Conservation (phyloP, 2,329 filamentous ascomycete genomes). For the Exophiala alcalophila region DNA sequence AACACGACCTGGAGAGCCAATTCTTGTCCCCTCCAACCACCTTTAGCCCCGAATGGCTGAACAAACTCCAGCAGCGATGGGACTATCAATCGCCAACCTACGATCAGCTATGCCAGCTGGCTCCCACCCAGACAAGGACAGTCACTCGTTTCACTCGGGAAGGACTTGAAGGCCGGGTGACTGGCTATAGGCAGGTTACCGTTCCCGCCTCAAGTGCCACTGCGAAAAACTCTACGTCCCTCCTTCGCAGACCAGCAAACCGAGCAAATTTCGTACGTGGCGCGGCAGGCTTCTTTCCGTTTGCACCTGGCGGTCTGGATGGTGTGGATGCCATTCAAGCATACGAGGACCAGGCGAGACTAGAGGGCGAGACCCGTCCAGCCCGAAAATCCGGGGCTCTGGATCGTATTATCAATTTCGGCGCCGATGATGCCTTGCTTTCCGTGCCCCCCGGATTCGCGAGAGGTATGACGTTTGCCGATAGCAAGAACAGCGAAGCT, state of each 20-base stretch:
- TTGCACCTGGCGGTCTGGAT: slow-evolving; percentile 85
- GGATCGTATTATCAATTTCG: slow-evolving; percentile 83
- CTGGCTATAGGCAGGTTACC: slow-evolving; percentile 90
- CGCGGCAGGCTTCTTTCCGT: slow-evolving; percentile 89
- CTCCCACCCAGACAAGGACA: slow-evolving; percentile 89
- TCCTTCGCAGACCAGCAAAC: slow-evolving; percentile 79
- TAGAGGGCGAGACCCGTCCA: slow-evolving; percentile 49
- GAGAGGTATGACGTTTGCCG: slow-evolving; percentile 70
- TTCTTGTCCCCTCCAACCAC: slow-evolving; percentile 75
- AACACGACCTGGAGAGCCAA: slow-evolving; percentile 67
- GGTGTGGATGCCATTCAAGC: slow-evolving; percentile 81
- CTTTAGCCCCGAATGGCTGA: slow-evolving; percentile 84
- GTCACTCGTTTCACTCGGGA: slow-evolving; percentile 88
- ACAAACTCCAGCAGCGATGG: slow-evolving; percentile 85
- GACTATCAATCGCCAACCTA: slow-evolving; percentile 71
- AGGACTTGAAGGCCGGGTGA: slow-evolving; percentile 87
- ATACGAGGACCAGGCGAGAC: slow-evolving; percentile 68
- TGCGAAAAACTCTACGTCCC: slow-evolving; percentile 90
- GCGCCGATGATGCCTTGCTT: slow-evolving; percentile 71
- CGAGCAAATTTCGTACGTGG: slow-evolving; percentile 89
- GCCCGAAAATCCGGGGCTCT: slow-evolving; percentile 51
- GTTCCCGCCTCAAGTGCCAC: slow-evolving; percentile 84
- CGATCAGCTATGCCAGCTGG: slow-evolving; percentile 78
- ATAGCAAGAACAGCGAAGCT: slow-evolving; percentile 57
- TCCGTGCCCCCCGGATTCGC: slow-evolving; percentile 77